Evolutionary conservation across 805 yeast genomes (phyloP).

Genomic region (Clavispora phyllophila): DNA sequence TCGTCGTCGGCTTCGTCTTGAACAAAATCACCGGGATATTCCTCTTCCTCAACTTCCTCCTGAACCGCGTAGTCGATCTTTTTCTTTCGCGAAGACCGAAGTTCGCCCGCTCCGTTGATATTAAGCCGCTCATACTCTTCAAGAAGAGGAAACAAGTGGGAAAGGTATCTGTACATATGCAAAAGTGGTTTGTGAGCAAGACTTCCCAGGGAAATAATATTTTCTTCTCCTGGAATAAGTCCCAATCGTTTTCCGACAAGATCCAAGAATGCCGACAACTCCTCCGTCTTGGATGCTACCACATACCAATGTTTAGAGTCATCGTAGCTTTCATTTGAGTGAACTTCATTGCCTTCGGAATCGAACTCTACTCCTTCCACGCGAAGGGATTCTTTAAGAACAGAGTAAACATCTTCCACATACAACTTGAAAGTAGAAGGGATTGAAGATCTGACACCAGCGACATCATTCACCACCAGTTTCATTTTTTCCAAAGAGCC

Average conservation of each 20-base stretch:
- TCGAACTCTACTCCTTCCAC: slow-evolving; percentile 33
- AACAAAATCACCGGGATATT: slow-evolving; percentile 1
- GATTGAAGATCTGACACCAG: slow-evolving; percentile 7
- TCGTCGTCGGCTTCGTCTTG: slow-evolving; percentile 8
- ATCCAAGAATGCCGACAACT: slow-evolving; percentile 24
- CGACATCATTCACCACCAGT: slow-evolving; percentile 12
- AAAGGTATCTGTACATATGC: slow-evolving; percentile 26
- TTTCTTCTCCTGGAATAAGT: slow-evolving; percentile 1
- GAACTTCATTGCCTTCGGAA: slow-evolving; percentile 25
- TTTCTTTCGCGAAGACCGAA: slow-evolving; percentile 12
- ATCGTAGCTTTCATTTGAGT: slow-evolving; percentile 1
- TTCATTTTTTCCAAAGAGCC: slow-evolving; percentile 31
- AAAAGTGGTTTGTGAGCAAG: slow-evolving; percentile 23
- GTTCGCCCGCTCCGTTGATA: slow-evolving; percentile 2
- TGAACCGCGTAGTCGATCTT: slow-evolving; percentile 10
- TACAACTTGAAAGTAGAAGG: slow-evolving; percentile 34
- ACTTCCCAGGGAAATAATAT: slow-evolving; percentile 14
- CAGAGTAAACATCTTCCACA: slow-evolving; percentile 35
- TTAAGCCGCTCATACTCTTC: slow-evolving; percentile 9
- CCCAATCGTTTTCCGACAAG: slow-evolving; percentile 22
- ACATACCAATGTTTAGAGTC: slow-evolving; percentile 26
- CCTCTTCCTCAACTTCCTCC: slow-evolving; percentile 4
- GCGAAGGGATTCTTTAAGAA: slow-evolving; percentile 24
- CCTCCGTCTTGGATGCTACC: slow-evolving; percentile 28
- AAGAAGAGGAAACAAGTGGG: slow-evolving; percentile 24